Evolutionary conservation across 2,329 filamentous ascomycete species (phyloP), one percentile per base, ranked within the genome.

Genomic region (Tolypocladium album): DNA sequence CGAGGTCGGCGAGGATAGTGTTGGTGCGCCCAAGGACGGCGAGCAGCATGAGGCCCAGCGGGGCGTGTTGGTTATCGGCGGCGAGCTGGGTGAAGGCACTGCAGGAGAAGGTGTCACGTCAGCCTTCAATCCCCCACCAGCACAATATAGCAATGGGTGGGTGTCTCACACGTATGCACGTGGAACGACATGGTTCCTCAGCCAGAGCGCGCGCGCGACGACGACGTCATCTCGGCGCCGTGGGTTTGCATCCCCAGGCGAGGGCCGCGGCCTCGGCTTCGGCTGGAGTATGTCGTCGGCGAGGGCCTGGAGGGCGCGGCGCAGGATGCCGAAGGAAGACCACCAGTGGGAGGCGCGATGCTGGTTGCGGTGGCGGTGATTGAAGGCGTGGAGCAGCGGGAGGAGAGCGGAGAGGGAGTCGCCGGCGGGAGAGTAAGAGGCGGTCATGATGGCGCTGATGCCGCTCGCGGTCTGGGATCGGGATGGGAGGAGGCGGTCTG

Each of bases 331-430:
- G 62, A 97, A 84, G 67, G 85, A 83, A 20, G 76, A 71, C 85
- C 89, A 97, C 93, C 93, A 99, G 69, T 85, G 84, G 38, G 87
- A 83, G 63, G 82, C 80, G 59, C 86, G 86, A 73, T 97, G 93
- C 76, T 97, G 93, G 76, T 97, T 97, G 70, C 87, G 88, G 78
- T 97, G 94, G 67, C 92, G 90, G 71, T 90, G 86, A 73, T 87
- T 84, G 67, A 95, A 83, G 65, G 89, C 82, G 68, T 88, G 80
- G 53, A 97, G 83, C 55, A 92, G 75, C 57, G 82, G 71, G 36
- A 76, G 66, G 36, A 79, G 68, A 2, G 77, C 70, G 3, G 67
- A 60, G 52, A 84, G 74, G 34, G 69, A 64, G 56, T 65, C 62
- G 58, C 67, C 63, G 50, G 67, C 61, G 45, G 60, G 60, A 36